Conservation (phyloP, 768 basidiomycete species). For the Suillus fuscotomentosus region DNA sequence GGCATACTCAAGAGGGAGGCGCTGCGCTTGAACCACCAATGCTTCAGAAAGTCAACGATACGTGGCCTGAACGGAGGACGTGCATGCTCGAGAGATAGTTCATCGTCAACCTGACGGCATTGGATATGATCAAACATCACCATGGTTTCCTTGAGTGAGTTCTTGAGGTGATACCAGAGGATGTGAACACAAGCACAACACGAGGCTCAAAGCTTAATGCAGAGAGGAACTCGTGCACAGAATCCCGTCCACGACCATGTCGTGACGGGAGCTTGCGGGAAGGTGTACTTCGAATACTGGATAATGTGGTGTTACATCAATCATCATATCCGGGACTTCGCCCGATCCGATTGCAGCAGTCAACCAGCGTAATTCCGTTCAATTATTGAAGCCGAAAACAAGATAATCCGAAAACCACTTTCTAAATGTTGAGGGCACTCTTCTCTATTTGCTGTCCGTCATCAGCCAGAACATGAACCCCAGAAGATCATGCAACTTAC, state of each 20-base stretch:
- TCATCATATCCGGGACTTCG: not conserved
- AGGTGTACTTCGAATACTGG: not conserved
- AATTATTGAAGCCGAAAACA: not conserved
- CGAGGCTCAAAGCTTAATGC: no score
- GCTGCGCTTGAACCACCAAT: not conserved
- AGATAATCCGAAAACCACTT: not conserved
- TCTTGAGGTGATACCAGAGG: no score
- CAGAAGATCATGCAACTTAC: not conserved
- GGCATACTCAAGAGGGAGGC: not conserved
- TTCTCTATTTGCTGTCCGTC: not conserved
- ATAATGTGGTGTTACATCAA: not conserved
- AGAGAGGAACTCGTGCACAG: no score
- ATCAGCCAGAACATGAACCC: not conserved
- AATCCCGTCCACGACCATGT: no score
- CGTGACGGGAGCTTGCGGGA: not conserved
- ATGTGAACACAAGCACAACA: no score
- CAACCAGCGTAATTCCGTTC: not conserved
- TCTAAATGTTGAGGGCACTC: not conserved
- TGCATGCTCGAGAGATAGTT: not conserved
- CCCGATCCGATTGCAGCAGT: not conserved
- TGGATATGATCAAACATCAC: not conserved
- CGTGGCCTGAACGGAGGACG: not conserved
- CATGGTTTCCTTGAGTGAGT: no score
- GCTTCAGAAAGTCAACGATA: not conserved
- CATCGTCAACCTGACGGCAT: not conserved